These are phyloP conservation scores for Clarireedia monteithiana DNA, from an alignment of 2,329 filamentous ascomycete species.

Conservation along the genomic window DNA sequence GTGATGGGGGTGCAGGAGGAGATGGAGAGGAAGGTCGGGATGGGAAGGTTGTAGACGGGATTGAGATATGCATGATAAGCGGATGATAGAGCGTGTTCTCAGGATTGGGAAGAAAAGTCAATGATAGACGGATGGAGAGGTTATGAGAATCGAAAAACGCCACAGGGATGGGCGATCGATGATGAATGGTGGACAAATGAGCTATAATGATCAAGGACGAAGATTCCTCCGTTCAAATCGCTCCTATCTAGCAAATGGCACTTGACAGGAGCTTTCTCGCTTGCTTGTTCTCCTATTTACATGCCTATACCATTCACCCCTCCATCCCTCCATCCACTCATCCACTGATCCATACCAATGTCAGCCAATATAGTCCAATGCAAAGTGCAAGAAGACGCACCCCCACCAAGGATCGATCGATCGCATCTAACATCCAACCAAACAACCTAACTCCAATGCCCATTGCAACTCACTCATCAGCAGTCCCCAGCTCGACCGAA, in stretches of 20 bases:
- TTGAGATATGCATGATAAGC: neutral
- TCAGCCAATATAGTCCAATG: too few relatives aligned
- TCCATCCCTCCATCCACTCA: neutral
- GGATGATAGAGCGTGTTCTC: conserved; percentile 3
- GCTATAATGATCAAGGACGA: neutral
- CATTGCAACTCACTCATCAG: neutral
- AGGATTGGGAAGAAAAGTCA: neutral
- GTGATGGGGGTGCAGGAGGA: conserved; percentile 76
- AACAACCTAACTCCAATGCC: neutral
- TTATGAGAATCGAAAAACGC: neutral
- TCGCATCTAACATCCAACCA: neutral
- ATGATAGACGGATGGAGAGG: neutral
- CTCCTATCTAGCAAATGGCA: too few relatives aligned
- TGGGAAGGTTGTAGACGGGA: conserved; percentile 38
- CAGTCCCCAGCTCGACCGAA: too few relatives aligned
- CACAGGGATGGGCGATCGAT: neutral
- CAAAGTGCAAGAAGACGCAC: too few relatives aligned
- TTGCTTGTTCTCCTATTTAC: neutral
- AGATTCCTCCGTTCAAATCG: too few relatives aligned
- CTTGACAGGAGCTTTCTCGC: neutral
- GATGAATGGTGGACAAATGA: neutral
- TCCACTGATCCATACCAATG: neutral
- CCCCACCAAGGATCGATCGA: too few relatives aligned
- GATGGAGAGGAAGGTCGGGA: conserved; percentile 88
- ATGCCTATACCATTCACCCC: neutral